Percentiles rank a stretch among this genome's conserved stretches.
These are phyloP conservation scores for Fusarium pseudocircinatum DNA, from an alignment of 2,329 filamentous ascomycete species.

Conservation along the genomic window DNA sequence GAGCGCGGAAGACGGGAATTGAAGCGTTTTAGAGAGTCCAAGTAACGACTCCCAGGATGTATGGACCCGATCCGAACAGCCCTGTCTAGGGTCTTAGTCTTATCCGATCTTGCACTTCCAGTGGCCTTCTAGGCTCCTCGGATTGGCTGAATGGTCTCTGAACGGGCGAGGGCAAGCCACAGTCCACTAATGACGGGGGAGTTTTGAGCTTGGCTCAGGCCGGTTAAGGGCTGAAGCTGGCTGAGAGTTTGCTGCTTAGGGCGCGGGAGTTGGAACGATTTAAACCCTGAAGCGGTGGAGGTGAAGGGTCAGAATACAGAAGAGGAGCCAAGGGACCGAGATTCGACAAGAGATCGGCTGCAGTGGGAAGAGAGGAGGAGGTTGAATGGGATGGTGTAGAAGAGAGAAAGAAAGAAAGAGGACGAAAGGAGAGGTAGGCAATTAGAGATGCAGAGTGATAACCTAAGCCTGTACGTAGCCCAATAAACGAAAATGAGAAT, in stretches of 20 bases:
- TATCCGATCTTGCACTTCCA: constrained; percentile 27
- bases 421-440: not conserved
- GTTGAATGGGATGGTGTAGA: not conserved
- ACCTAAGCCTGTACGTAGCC: constrained; percentile 8
- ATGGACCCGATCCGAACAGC: constrained; percentile 11
- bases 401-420: constrained; percentile 7
- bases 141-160: constrained; percentile 4
- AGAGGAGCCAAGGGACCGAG: constrained; percentile 18
- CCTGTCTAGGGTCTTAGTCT: constrained; percentile 27
- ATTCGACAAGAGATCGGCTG: constrained; percentile 20
- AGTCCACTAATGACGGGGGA: constrained; percentile 16
- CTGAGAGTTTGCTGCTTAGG: constrained; percentile 30
- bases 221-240: constrained; percentile 4
- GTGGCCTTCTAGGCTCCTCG: constrained; percentile 7
- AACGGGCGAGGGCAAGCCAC: constrained; percentile 25
- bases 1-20: constrained; percentile 32
- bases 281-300: constrained; percentile 20
- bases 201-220: constrained; percentile 16
- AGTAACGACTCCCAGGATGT: not conserved
- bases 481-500: constrained; percentile 26
- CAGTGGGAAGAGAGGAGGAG: not conserved
- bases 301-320: not conserved
- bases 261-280: constrained; percentile 27
- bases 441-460: constrained; percentile 7
- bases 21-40: constrained; percentile 26